These are phyloP conservation scores for Paraphaeosphaeria minitans DNA, from an alignment of 2,329 filamentous ascomycete genomes.

Conservation along the genomic window DNA sequence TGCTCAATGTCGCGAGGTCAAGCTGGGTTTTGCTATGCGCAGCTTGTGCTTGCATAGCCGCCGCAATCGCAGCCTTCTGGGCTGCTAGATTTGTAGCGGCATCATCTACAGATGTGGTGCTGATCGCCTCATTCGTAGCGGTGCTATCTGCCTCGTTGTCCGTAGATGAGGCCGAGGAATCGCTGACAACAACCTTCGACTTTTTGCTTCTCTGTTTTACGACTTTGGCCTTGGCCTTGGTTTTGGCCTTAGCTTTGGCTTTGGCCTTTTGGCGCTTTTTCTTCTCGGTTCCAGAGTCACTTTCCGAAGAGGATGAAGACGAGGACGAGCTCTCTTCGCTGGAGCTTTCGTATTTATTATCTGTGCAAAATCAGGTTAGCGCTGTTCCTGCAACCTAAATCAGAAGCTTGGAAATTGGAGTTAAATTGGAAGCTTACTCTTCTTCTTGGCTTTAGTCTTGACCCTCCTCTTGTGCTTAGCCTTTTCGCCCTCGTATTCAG, in stretches of 20 bases:
- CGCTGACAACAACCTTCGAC: conserved; percentile 9
- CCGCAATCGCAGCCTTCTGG: conserved; percentile 18
- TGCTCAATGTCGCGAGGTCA: background rate
- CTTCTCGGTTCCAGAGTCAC: conserved; percentile 29
- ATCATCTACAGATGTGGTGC: background rate
- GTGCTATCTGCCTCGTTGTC: conserved; percentile 15
- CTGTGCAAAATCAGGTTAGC: background rate
- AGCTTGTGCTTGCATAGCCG: conserved; percentile 18
- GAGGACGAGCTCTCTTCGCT: conserved; percentile 25
- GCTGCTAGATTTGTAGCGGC: conserved; percentile 20
- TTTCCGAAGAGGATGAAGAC: conserved; percentile 20
- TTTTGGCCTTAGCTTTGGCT: conserved; percentile 20
- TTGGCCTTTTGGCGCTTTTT: conserved; percentile 30
- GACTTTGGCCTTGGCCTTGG: conserved; percentile 24
- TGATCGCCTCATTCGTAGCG: conserved; percentile 5
- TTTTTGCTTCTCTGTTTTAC: conserved; percentile 21
- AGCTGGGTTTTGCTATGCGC: conserved; percentile 10
- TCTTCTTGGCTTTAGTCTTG: conserved; percentile 33
- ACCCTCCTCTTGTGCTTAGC: conserved; percentile 30
- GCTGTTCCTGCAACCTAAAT: too few species aligned
- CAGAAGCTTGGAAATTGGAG: background rate
- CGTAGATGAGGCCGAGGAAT: conserved; percentile 13
- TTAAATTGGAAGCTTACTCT: conserved; percentile 18
- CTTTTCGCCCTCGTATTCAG: conserved; percentile 27
- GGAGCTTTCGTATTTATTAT: conserved; percentile 23